Evolutionary conservation across 805 yeast genomes (phyloP), one percentile per base, ranked within the genome.

Genomic region (Sugiyamaella mastotermitis): DNA sequence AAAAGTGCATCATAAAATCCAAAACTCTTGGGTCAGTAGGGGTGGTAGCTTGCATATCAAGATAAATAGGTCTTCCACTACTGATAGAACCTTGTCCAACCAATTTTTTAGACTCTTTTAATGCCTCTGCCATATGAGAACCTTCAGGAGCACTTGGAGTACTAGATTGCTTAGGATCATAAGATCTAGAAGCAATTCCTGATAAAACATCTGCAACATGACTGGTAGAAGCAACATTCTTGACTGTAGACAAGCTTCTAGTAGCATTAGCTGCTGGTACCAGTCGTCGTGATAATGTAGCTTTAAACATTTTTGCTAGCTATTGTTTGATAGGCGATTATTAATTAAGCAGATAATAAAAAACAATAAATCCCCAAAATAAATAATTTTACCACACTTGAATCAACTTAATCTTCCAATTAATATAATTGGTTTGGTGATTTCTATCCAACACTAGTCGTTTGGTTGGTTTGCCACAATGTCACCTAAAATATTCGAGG

Each of bases 41-140:
- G 0, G 99, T 90, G 0, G 99, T 92, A 21, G 98, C 97, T 65
- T 92, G 99, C 74, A 88, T 88, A 55, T 92, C 99, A 55, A 92
- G 66, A 62, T 92, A 92, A 46, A 92, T 92, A 7, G 99, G 98
- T 51, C 97, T 74, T 9, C 52, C 52, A 1, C 39, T 24, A 2
- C 45, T 43, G 5, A 37, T 24, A 5, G 42, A 24, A 18, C 19
- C 29, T 16, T 38, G 20, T 10, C 37, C 47, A 5, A 29, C 41
- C 10, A 45, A 35, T 28, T 42, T 35, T 10, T 10, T 23, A 9
- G 49, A 33, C 19, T 48, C 49, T 35, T 47, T 40, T n/a, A 50
- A 34, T 7, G 40, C 45, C 40, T 46, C 45, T 10, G 35, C 48
- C 13, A 50, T 41, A 27, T 37, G 31, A 2, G 52, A 48, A 16